Percentiles rank a stretch among this genome's conserved stretches.
Conservation (phyloP, 169 alveolate genomes). For the Plasmodium gaboni region DNA sequence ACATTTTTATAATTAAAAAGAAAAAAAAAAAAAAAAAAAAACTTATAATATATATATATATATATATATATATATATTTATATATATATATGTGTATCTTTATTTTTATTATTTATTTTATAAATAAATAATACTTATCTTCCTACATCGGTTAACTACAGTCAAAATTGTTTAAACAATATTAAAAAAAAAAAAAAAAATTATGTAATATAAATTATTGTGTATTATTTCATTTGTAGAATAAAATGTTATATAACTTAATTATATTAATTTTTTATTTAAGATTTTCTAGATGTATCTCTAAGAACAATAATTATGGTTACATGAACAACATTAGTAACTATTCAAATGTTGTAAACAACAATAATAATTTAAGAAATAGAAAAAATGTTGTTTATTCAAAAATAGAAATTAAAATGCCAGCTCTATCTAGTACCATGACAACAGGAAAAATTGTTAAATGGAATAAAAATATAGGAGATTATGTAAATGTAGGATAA, state of each 20-base stretch:
- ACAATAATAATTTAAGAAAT: slow-evolving; percentile 1
- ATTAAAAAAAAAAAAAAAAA: not conserved
- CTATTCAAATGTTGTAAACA: not conserved
- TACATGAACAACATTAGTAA: not conserved
- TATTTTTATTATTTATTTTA: too few relatives aligned
- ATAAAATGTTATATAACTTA: slow-evolving; percentile 14
- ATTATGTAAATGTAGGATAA: slow-evolving; percentile 74
- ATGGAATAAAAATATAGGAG: slow-evolving; percentile 84
- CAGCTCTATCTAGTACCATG: slow-evolving; percentile 85
- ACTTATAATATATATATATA: too few relatives aligned
- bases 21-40: too few relatives aligned
- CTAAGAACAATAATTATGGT: slow-evolving; percentile 28
- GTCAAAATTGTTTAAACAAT: too few relatives aligned
- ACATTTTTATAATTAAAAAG: too few relatives aligned
- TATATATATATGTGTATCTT: too few relatives aligned
- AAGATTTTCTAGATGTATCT: slow-evolving; percentile 20
- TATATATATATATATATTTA: too few relatives aligned
- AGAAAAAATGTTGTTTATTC: slow-evolving; percentile 33
- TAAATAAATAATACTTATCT: too few relatives aligned
- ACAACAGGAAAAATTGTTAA: slow-evolving; percentile 84
- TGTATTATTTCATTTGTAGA: not conserved
- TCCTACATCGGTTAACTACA: too few relatives aligned
- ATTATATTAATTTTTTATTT: slow-evolving; percentile 15
- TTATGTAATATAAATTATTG: not conserved
- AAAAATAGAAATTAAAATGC: slow-evolving; percentile 77